These are phyloP conservation scores for Sequoiadendron giganteum DNA, from an alignment of 75 land plant genomes.

Conservation along the genomic window DNA sequence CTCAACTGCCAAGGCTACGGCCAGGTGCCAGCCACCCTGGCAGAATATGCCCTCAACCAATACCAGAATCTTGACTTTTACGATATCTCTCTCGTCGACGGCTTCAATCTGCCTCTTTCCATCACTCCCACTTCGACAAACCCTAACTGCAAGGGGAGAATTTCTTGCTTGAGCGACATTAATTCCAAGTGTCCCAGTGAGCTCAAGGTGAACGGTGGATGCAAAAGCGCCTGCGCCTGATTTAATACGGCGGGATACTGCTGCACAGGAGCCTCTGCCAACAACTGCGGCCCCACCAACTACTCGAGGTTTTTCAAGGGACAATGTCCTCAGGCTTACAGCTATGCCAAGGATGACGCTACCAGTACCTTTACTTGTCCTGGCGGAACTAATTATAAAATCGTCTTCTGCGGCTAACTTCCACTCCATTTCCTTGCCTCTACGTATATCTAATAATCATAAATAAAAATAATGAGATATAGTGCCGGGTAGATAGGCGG, in stretches of 20 bases:
- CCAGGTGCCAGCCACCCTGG: too few species aligned
- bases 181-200: constrained; percentile 52
- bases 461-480: too few species aligned
- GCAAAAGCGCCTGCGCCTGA: constrained; percentile 40
- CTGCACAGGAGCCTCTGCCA: constrained; percentile 23
- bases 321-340: constrained; percentile 63
- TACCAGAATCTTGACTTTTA: constrained; percentile 53
- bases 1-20: too few species aligned
- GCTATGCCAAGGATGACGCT: background rate
- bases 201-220: constrained; percentile 55
- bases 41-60: background rate
- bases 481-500: too few species aligned
- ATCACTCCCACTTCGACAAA: constrained; percentile 29
- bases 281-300: constrained; percentile 51
- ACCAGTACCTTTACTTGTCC: too few species aligned
- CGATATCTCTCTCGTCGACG: too few species aligned
- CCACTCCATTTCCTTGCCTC: too few species aligned
- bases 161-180: constrained; percentile 47
- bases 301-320: constrained; percentile 62
- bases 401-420: too few species aligned
- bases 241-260: too few species aligned
- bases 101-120: constrained; percentile 29
- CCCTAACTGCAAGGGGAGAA: constrained; percentile 13
- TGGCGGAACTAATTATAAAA: too few species aligned
- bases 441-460: too few species aligned